Evolutionary conservation across 148 eudicot genomes (phyloP).

Genomic region (Talinum fruticosum): DNA sequence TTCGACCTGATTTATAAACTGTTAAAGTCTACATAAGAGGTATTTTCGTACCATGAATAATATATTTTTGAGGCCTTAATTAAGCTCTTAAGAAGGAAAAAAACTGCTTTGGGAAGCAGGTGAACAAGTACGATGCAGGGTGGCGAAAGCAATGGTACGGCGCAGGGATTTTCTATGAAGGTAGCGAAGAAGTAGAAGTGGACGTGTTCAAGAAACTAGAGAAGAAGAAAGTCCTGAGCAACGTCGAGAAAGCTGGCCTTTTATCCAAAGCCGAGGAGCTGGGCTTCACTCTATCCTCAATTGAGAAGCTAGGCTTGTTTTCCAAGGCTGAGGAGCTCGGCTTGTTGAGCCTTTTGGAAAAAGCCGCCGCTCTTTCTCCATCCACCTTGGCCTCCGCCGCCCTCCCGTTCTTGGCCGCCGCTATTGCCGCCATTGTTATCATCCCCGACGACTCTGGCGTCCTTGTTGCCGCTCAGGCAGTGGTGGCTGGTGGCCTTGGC

Average conservation of each 20-base stretch:
- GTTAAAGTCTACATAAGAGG: no score
- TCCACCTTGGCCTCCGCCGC: conserved; percentile 72
- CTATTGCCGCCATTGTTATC: conserved; percentile 53
- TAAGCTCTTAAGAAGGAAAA: no score
- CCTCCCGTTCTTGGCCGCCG: conserved; percentile 61
- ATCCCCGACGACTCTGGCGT: conserved; percentile 73
- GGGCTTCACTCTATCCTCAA: conserved; percentile 78
- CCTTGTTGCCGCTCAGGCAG: conserved; percentile 55
- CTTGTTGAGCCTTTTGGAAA: conserved; percentile 74
- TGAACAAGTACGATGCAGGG: conserved; percentile 63
- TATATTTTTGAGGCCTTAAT: not conserved
- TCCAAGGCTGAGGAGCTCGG: conserved; percentile 93
- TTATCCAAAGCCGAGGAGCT: conserved; percentile 78
- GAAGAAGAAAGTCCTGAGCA: conserved; percentile 75
- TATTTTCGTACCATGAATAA: no score
- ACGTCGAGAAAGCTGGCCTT: conserved; percentile 81
- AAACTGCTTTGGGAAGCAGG: conserved; percentile 38
- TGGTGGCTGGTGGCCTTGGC: conserved; percentile 51
- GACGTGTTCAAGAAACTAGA: conserved; percentile 91
- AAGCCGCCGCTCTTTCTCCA: conserved; percentile 51
- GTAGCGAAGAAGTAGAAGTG: conserved; percentile 68
- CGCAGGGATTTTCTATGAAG: conserved; percentile 80
- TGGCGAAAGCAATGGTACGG: conserved; percentile 95
- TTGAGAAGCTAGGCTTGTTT: conserved; percentile 76
- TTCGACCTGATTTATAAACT: no score